Base-by-base conservation (phyloP, 441 rosid genomes). In the Rhodomyrtus psidioides region DNA sequence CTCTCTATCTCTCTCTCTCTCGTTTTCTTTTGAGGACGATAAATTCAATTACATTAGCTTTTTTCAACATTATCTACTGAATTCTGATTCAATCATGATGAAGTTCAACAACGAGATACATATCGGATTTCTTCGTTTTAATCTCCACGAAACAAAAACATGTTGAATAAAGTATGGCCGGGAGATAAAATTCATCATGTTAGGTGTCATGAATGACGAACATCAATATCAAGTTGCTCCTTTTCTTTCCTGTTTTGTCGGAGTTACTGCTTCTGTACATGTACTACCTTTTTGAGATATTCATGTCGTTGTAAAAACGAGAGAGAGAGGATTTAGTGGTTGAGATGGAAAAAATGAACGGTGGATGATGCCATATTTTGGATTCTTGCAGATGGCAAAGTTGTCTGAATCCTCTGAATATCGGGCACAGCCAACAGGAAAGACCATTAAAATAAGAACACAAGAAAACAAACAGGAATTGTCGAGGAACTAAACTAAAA, bases 61-160 rank as follows among this genome's bases (percentile, higher is more conserved):
- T 70, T 2, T 21, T 70, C 2, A 10, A 39, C 1, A 4, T 10
- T 19, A 3, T 39, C 0, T 1, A 0, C 0, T 2, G 0, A n/a
- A n/a, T n/a, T n/a, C n/a, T n/a, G n/a, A n/a, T n/a, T n/a, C n/a
- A n/a, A n/a, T n/a, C n/a, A n/a, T n/a, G n/a, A n/a, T n/a, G n/a
- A n/a, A n/a, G n/a, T n/a, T n/a, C n/a, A n/a, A n/a, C n/a, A n/a
- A n/a, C n/a, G n/a, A n/a, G n/a, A n/a, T n/a, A n/a, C n/a, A n/a
- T n/a, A n/a, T n/a, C n/a, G n/a, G n/a, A n/a, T n/a, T n/a, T n/a
- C n/a, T n/a, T n/a, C n/a, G n/a, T n/a, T n/a, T n/a, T n/a, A n/a
- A n/a, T n/a, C n/a, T n/a, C n/a, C n/a, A n/a, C n/a, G n/a, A n/a
- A n/a, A n/a, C n/a, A n/a, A n/a, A n/a, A n/a, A n/a, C n/a, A n/a